Conservation (phyloP, 2,329 filamentous ascomycete species). For the Aphanocladium album region DNA sequence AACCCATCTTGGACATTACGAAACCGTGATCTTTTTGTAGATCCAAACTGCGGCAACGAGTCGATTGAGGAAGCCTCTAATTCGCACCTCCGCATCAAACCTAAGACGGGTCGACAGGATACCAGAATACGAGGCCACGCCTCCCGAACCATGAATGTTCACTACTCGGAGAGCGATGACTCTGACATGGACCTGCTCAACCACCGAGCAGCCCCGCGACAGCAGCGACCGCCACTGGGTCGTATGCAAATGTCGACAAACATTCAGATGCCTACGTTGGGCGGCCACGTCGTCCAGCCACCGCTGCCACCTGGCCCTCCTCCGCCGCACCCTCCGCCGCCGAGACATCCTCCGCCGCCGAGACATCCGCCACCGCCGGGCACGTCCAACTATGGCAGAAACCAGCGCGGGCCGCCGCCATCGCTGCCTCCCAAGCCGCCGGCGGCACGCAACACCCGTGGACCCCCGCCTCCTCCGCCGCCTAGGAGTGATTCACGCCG, state of each 20-base stretch:
- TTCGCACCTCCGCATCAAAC: slow-evolving; percentile 20
- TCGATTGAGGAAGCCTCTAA: slow-evolving; percentile 32
- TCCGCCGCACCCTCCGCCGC: slow-evolving; percentile 24
- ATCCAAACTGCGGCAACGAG: slow-evolving; percentile 35
- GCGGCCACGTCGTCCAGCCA: slow-evolving; percentile 23
- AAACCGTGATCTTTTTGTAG: slow-evolving; percentile 46
- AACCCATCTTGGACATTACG: slow-evolving; percentile 48
- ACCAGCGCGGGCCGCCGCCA: slow-evolving; percentile 14
- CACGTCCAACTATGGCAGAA: slow-evolving; percentile 15
- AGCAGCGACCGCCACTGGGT: slow-evolving; percentile 23
- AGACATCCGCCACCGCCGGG: slow-evolving; percentile 23
- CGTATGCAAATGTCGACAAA: slow-evolving; percentile 37
- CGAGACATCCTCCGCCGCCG: slow-evolving; percentile 21
- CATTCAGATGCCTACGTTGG: slow-evolving; percentile 30
- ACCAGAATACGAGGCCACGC: slow-evolving; percentile 31
- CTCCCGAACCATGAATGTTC: slow-evolving; percentile 32
- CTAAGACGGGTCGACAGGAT: slow-evolving; percentile 21
- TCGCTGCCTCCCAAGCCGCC: slow-evolving; percentile 12
- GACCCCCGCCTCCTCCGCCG: slow-evolving; percentile 25
- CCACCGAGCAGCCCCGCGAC: slow-evolving; percentile 26
- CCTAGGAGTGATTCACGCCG: not conserved
- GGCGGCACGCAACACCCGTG: slow-evolving; percentile 19
- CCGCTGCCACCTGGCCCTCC: slow-evolving; percentile 36
- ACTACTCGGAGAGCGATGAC: slow-evolving; percentile 44
- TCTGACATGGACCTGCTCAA: slow-evolving; percentile 42